phyloP scores from a whole-genome alignment of 208 protist genomes.

The Kentomonas sorsogonicus region DNA sequence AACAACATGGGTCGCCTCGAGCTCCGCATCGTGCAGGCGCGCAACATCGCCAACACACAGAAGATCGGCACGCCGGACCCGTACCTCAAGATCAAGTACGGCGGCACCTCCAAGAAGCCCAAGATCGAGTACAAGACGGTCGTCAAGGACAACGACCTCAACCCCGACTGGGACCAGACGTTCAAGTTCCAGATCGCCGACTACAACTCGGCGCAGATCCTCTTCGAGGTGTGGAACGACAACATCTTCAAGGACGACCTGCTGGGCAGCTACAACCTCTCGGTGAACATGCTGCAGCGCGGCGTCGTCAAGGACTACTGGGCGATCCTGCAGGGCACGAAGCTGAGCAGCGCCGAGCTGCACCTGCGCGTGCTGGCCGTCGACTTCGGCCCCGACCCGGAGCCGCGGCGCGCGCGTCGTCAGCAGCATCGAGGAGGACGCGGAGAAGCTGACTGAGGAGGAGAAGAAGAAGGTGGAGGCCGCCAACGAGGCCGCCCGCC shows the following conservation, averaged over 20 bases:
- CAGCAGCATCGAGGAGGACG: conserved; percentile 28
- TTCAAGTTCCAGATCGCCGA: conserved; percentile 68
- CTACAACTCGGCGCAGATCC: conserved; percentile 35
- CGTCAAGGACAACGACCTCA: conserved; percentile 35
- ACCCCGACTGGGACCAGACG: conserved; percentile 56
- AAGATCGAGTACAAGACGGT: conserved; percentile 28
- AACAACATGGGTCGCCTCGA: conserved; percentile 71
- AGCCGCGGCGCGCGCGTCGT: conserved; percentile 14
- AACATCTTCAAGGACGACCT: conserved; percentile 43
- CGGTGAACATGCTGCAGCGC: conserved; percentile 35
- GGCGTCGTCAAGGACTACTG: conserved; percentile 58
- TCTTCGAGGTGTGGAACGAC: conserved; percentile 61
- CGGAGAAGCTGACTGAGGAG: no score
- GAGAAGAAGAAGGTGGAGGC: conserved; percentile 13
- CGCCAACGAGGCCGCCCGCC: neutral
- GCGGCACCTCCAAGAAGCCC: conserved; percentile 38
- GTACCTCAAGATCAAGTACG: conserved; percentile 51
- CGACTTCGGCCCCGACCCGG: conserved; percentile 46
- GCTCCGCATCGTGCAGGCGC: conserved; percentile 48
- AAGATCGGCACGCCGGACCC: conserved; percentile 44
- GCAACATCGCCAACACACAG: conserved; percentile 50
- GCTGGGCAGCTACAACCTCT: conserved; percentile 47
- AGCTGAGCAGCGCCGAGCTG: conserved; percentile 42
- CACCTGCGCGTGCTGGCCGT: conserved; percentile 45
- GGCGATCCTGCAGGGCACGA: conserved; percentile 37